Percentiles rank a stretch among this genome's conserved stretches.
Evolutionary conservation across 2,329 filamentous ascomycete genomes (phyloP).

Genomic region (Diaporthe capsici): DNA sequence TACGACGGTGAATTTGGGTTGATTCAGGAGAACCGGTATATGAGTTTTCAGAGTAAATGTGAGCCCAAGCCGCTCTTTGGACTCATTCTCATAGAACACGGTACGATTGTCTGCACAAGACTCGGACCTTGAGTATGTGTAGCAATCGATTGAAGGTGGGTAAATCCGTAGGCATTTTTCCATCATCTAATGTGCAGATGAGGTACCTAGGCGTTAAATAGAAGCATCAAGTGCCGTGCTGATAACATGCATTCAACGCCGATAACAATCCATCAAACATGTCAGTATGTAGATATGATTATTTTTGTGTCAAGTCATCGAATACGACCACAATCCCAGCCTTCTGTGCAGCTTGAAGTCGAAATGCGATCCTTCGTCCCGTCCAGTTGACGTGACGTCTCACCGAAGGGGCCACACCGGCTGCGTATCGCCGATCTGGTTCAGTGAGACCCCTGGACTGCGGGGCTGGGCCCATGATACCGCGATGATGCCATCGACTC

Average conservation of each 20-base stretch:
- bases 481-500: conserved; percentile 33
- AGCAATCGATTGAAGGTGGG: too few species aligned
- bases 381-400: neutral
- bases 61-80: too few species aligned
- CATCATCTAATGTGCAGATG: too few species aligned
- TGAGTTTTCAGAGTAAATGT: too few species aligned
- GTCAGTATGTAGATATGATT: neutral
- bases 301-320: accelerated
- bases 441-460: conserved; percentile 7
- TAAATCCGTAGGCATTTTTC: too few species aligned
- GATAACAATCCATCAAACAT: neutral
- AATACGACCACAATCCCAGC: neutral
- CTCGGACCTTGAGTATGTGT: too few species aligned
- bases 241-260: neutral
- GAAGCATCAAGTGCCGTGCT: too few species aligned
- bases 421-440: conserved; percentile 21
- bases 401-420: neutral
- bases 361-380: neutral
- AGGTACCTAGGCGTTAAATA: too few species aligned
- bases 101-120: too few species aligned
- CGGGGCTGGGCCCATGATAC: conserved; percentile 26
- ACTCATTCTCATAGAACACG: too few species aligned
- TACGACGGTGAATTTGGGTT: too few species aligned
- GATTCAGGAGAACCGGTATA: too few species aligned
- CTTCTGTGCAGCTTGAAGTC: neutral